A percentile compares a stretch with the other conserved stretches of the same genome.
phyloP scores from a whole-genome alignment of 148 eudicot species.

The Persicaria maculosa region DNA sequence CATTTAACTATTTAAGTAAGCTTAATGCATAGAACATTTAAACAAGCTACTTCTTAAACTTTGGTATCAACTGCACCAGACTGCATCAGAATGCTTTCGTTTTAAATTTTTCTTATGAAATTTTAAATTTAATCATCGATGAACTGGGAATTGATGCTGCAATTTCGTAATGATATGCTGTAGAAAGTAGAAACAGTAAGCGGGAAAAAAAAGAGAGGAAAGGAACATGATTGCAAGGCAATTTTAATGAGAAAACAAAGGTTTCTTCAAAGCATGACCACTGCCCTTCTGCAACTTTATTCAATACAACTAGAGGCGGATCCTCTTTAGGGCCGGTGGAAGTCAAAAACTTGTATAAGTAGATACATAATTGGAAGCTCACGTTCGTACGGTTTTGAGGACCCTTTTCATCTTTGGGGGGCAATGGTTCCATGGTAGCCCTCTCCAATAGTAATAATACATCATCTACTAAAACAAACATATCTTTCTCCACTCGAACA shows the following conservation, averaged over 20 bases:
- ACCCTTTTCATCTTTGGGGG: slow-evolving; percentile 93
- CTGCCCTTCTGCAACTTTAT: neutral
- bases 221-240: neutral
- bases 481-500: slow-evolving; percentile 62
- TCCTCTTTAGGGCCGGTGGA: no score
- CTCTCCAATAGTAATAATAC: slow-evolving; percentile 67
- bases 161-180: neutral
- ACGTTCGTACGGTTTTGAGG: slow-evolving; percentile 95
- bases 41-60: neutral
- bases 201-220: neutral
- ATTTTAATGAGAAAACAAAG: neutral
- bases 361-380: slow-evolving; percentile 15
- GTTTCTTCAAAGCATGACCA: slow-evolving; percentile 7
- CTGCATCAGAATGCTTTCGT: neutral
- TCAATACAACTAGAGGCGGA: slow-evolving; percentile 2
- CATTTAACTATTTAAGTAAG: no score
- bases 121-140: neutral
- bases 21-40: neutral
- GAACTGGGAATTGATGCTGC: neutral
- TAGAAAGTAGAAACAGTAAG: neutral
- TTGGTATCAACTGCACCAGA: no score
- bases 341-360: neutral
- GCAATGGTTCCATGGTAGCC: slow-evolving; percentile 79
- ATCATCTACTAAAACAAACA: slow-evolving; percentile 78
- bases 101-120: neutral